These are phyloP conservation scores for Euphorbia celastroides DNA, from an alignment of 441 rosid species.

Conservation along the genomic window DNA sequence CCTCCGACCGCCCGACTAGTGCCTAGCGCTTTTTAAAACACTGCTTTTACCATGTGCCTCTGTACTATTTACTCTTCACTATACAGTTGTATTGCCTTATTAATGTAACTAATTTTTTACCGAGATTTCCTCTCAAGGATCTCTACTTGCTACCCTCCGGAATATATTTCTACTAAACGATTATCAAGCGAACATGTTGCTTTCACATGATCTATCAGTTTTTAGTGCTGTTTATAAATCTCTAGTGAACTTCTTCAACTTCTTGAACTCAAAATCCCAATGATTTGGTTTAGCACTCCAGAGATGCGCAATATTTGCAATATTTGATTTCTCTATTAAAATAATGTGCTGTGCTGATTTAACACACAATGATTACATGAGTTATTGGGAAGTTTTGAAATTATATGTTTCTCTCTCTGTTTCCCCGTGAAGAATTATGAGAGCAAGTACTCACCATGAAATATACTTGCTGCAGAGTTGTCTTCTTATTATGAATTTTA, in stretches of 20 bases:
- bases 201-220: not conserved
- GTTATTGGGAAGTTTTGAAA: not conserved
- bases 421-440: not conserved
- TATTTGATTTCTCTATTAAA: not conserved
- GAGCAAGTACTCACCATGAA: not conserved
- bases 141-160: not conserved
- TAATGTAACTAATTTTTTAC: not conserved
- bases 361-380: not conserved
- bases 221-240: no score
- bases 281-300: no score
- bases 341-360: not conserved
- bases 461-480: not conserved
- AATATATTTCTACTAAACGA: not conserved
- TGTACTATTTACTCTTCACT: not conserved
- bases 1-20: no score
- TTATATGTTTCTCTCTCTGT: not conserved
- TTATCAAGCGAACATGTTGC: not conserved
- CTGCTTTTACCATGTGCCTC: no score
- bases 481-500: not conserved
- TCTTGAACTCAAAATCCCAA: not conserved
- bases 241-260: not conserved
- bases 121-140: not conserved
- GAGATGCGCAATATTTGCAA: not conserved
- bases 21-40: no score
- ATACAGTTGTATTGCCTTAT: constrained; percentile 7